A percentile compares a stretch with the other conserved stretches of the same genome.
These are phyloP conservation scores for Tuber magnatum DNA, from an alignment of 495 filamentous ascomycete species.

Conservation along the genomic window DNA sequence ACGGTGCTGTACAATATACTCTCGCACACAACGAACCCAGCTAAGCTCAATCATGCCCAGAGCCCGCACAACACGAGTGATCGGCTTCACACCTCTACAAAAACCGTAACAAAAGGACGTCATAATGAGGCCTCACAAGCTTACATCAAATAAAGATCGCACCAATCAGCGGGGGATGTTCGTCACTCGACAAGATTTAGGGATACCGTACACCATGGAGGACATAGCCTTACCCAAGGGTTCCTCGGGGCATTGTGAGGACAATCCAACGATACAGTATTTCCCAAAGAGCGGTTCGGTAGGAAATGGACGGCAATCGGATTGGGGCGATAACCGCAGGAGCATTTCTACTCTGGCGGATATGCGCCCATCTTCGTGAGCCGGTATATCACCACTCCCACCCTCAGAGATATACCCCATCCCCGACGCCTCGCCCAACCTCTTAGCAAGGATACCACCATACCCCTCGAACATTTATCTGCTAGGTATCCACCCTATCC, in stretches of 20 bases:
- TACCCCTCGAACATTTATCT: constrained; percentile 7
- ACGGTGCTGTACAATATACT: background rate
- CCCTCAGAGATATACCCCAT: background rate
- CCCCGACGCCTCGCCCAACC: background rate
- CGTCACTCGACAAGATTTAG: background rate
- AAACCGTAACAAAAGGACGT: background rate
- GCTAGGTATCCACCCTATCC: constrained; percentile 36
- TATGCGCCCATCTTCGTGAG: background rate
- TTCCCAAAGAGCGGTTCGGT: background rate
- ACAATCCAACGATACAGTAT: background rate
- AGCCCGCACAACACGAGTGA: background rate
- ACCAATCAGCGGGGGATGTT: background rate
- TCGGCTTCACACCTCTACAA: background rate
- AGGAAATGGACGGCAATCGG: background rate
- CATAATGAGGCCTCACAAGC: background rate
- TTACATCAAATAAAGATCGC: background rate
- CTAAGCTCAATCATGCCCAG: background rate
- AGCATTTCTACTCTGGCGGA: background rate
- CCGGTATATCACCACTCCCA: background rate
- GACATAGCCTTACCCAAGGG: too few species aligned
- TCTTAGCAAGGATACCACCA: background rate
- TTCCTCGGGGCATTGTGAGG: background rate
- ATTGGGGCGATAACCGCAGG: background rate
- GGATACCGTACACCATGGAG: background rate
- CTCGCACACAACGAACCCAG: background rate